Conservation (phyloP, 805 yeast genomes). For the Candida suzukii region DNA sequence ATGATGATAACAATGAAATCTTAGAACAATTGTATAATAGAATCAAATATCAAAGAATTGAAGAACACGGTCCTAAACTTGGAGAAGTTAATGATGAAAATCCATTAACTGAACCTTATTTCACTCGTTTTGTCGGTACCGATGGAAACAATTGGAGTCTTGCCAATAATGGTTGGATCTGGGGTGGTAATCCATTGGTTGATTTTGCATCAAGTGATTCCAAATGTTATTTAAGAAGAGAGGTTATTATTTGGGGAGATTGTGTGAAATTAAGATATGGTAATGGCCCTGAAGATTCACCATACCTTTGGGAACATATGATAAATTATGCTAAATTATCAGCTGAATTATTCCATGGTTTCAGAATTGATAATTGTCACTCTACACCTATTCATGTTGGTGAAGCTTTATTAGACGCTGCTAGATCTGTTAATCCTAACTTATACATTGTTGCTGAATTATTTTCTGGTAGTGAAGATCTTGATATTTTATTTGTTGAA, state of each 20-base stretch:
- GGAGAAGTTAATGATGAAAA: slow-evolving; percentile 52
- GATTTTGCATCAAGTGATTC: slow-evolving; percentile 84
- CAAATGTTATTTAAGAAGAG: slow-evolving; percentile 80
- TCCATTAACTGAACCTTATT: slow-evolving; percentile 83
- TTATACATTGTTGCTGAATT: slow-evolving; percentile 91
- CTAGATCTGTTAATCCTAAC: slow-evolving; percentile 78
- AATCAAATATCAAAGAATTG: slow-evolving; percentile 69
- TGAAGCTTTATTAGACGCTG: slow-evolving; percentile 78
- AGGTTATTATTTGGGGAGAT: slow-evolving; percentile 96
- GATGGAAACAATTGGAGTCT: slow-evolving; percentile 60
- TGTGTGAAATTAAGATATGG: slow-evolving; percentile 94
- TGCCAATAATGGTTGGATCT: slow-evolving; percentile 97
- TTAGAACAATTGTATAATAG: slow-evolving; percentile 68
- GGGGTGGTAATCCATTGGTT: slow-evolving; percentile 92
- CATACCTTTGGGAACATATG: slow-evolving; percentile 86
- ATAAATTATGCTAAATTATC: slow-evolving; percentile 61
- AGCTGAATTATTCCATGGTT: slow-evolving; percentile 76
- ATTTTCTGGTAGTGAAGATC: slow-evolving; percentile 85
- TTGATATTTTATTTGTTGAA: slow-evolving; percentile 88
- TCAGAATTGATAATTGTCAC: slow-evolving; percentile 92
- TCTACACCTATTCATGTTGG: slow-evolving; percentile 96
- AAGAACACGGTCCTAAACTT: slow-evolving; percentile 70
- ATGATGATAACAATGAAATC: slow-evolving; percentile 62
- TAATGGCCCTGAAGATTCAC: slow-evolving; percentile 68
- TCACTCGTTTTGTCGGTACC: slow-evolving; percentile 57